A percentile compares a stretch with the other conserved stretches of the same genome.
Evolutionary conservation across 2,329 filamentous ascomycete species (phyloP).

Genomic region (Claviceps africana): DNA sequence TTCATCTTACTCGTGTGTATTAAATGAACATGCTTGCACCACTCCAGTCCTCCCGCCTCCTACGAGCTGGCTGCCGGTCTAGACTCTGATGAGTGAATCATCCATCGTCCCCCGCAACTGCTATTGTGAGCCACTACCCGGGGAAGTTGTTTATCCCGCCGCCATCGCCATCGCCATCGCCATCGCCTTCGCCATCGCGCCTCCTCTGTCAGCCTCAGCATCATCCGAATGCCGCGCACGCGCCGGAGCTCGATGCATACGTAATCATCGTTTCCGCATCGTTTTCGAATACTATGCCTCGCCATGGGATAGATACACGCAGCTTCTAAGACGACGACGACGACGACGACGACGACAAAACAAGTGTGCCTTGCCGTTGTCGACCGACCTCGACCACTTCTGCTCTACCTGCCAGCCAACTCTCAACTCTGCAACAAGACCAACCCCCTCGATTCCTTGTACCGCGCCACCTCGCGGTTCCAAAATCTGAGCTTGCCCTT

Average conservation of each 20-base stretch:
- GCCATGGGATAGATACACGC: background rate
- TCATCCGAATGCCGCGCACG: background rate
- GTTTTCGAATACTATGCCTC: slow-evolving; percentile 1
- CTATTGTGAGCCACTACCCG: background rate
- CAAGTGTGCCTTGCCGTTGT: background rate
- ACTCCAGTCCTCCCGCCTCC: background rate
- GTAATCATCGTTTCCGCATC: background rate
- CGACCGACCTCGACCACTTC: background rate
- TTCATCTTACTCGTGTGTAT: background rate
- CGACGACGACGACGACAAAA: background rate
- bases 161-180: background rate
- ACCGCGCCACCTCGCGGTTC: background rate
- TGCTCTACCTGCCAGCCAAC: background rate
- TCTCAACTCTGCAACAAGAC: too few species aligned
- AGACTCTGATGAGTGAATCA: background rate
- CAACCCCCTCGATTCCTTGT: too few species aligned
- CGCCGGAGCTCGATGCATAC: background rate
- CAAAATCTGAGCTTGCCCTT: background rate
- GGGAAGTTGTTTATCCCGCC: background rate
- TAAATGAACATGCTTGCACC: background rate
- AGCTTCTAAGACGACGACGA: background rate
- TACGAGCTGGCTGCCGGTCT: background rate
- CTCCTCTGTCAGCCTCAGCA: background rate
- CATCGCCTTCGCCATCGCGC: background rate
- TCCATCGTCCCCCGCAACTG: background rate